Conservation (phyloP, 352 stramenopile species). For the Phytophthora multivora region DNA sequence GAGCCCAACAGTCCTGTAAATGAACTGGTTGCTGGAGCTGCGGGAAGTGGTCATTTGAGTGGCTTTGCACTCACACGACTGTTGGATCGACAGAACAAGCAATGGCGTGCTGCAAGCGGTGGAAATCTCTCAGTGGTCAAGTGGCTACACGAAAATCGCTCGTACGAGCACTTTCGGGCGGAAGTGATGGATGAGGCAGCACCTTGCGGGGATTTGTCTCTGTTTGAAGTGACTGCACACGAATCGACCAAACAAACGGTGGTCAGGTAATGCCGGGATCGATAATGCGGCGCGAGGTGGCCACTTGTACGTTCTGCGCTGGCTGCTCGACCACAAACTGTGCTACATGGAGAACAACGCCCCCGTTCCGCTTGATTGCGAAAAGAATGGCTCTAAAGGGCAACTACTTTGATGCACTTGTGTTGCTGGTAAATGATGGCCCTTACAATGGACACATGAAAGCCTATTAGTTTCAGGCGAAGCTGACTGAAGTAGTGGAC, state of each 20-base stretch:
- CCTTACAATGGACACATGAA: not conserved
- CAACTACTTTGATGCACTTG: slow-evolving; percentile 4
- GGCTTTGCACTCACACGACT: not conserved
- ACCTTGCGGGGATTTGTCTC: not conserved
- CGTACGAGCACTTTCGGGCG: not conserved
- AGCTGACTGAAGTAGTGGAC: no score
- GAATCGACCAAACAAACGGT: slow-evolving; percentile 4
- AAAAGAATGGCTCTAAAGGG: not conserved
- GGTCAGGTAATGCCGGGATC: not conserved
- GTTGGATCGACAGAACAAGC: not conserved
- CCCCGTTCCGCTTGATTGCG: not conserved
- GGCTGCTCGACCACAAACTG: not conserved
- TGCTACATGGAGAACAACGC: not conserved
- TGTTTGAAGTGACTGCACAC: slow-evolving; percentile 9
- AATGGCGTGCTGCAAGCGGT: not conserved
- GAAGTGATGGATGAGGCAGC: slow-evolving; percentile 7
- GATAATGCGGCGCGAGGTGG: not conserved
- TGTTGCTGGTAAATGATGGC: not conserved
- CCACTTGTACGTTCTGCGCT: not conserved
- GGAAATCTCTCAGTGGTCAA: not conserved
- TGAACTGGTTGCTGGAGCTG: not conserved
- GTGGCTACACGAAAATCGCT: not conserved
- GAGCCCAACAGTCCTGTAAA: not conserved
- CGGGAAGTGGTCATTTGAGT: slow-evolving; percentile 4
- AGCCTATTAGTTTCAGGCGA: not conserved